phyloP scores from a whole-genome alignment of 176 grass and related monocot species.

The Saccharum spontaneum region DNA sequence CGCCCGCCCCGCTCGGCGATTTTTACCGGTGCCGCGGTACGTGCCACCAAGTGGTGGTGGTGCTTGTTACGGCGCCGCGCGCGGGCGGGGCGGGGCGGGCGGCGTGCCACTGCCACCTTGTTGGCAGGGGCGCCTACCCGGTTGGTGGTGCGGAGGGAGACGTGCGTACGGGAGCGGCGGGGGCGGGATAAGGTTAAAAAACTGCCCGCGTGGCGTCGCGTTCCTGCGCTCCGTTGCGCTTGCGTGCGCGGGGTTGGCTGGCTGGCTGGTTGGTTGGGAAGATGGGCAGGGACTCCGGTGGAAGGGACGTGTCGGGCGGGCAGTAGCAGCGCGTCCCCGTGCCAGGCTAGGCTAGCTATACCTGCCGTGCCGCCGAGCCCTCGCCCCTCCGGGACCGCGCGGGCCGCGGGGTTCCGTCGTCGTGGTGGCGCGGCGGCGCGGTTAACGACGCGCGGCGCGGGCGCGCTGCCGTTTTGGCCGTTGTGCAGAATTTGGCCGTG shows the following conservation, averaged over 20 bases:
- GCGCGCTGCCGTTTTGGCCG: background rate
- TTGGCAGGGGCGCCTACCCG: background rate
- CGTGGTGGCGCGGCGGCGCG: background rate
- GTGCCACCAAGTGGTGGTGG: background rate
- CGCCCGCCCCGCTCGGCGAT: background rate
- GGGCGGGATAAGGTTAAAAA: background rate
- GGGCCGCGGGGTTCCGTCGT: background rate
- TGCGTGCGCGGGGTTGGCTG: slow-evolving; percentile 18
- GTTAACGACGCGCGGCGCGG: background rate
- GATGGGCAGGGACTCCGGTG: background rate
- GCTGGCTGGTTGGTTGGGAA: background rate
- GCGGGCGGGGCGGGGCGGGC: background rate
- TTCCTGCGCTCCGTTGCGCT: background rate
- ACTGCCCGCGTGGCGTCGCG: slow-evolving; percentile 11
- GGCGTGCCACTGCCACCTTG: background rate
- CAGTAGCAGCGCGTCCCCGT: slow-evolving; percentile 16
- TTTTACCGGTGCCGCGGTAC: background rate
- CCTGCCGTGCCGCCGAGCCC: background rate
- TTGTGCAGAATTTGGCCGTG: background rate
- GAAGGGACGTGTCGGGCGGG: slow-evolving; percentile 29
- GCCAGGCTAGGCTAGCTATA: background rate
- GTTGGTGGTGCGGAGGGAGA: background rate
- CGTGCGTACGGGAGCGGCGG: background rate
- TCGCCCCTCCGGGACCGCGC: background rate
- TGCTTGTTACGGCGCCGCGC: background rate